phyloP scores from a whole-genome alignment of 257 asterid genomes.

The Forsythia viridissima region DNA sequence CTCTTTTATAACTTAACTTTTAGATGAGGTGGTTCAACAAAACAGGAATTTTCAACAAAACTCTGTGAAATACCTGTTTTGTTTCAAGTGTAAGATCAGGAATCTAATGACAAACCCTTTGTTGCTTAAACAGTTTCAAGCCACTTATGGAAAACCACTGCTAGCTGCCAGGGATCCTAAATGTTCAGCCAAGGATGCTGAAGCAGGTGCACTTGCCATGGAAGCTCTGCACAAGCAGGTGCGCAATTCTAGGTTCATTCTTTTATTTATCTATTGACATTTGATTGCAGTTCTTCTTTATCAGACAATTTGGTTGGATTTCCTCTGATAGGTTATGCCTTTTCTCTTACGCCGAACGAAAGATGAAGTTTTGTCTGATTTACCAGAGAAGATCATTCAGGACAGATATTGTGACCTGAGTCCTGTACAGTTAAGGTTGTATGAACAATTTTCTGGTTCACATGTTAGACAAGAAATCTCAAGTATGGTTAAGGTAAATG shows the following conservation, averaged over 20 bases:
- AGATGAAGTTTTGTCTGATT: constrained; percentile 94
- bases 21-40: not conserved
- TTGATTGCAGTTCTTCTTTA: constrained; percentile 8
- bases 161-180: constrained; percentile 94
- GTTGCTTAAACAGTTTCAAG: constrained; percentile 76
- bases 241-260: constrained; percentile 6
- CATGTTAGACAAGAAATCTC: constrained; percentile 85
- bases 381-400: constrained; percentile 96
- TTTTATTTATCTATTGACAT: constrained; percentile 13
- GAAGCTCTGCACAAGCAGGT: constrained; percentile 99
- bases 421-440: constrained; percentile 83
- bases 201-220: constrained; percentile 96
- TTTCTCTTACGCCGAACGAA: constrained; percentile 98
- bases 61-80: not conserved
- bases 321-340: constrained; percentile 80
- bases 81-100: not conserved
- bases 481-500: constrained; percentile 74
- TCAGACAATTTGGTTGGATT: constrained; percentile 13
- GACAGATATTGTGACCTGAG: constrained; percentile 98
- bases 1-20: not conserved
- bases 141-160: constrained; percentile 92
- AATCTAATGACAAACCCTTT: constrained; percentile 19
- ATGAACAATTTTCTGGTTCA: constrained; percentile 95
- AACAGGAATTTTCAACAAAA: not conserved
- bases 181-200: constrained; percentile 97